A percentile compares a stretch with the other conserved stretches of the same genome.
phyloP scores from a whole-genome alignment of 192 early-diverging fungal species.

The Umbelopsis sp. region DNA sequence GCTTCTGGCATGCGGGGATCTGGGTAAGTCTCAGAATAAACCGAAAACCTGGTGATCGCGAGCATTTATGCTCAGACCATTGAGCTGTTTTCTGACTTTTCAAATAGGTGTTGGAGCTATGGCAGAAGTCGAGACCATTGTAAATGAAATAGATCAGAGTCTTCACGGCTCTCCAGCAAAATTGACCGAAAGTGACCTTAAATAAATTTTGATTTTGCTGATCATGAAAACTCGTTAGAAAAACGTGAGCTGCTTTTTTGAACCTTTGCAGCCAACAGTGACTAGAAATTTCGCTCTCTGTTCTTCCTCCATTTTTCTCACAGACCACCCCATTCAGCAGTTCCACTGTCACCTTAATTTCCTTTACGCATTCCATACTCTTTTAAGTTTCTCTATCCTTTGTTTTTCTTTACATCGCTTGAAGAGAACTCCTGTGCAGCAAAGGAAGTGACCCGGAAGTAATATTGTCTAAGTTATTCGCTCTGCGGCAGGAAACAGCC shows the following conservation, averaged over 20 bases:
- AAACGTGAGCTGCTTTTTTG: not conserved
- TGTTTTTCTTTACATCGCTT: too few species aligned
- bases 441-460: slow-evolving; percentile 11
- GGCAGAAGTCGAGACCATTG: slow-evolving; percentile 78
- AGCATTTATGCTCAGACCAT: not conserved
- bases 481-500: slow-evolving; percentile 20
- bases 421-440: slow-evolving; percentile 2
- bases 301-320: not conserved
- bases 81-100: not conserved
- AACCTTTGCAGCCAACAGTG: not conserved
- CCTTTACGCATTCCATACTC: too few species aligned
- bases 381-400: too few species aligned
- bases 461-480: not conserved
- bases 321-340: not conserved
- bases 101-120: slow-evolving; percentile 79
- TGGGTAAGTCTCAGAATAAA: slow-evolving; percentile 49
- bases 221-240: too few species aligned
- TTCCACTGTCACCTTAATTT: not conserved
- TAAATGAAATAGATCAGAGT: slow-evolving; percentile 37
- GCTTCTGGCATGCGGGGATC: slow-evolving; percentile 89
- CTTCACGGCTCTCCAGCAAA: slow-evolving; percentile 7
- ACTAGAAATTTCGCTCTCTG: not conserved
- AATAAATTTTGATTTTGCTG: not conserved
- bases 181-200: not conserved
- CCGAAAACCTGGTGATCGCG: not conserved